Evolutionary conservation across 2,329 filamentous ascomycete species (phyloP).

Genomic region (Ophiosphaerella narmari): DNA sequence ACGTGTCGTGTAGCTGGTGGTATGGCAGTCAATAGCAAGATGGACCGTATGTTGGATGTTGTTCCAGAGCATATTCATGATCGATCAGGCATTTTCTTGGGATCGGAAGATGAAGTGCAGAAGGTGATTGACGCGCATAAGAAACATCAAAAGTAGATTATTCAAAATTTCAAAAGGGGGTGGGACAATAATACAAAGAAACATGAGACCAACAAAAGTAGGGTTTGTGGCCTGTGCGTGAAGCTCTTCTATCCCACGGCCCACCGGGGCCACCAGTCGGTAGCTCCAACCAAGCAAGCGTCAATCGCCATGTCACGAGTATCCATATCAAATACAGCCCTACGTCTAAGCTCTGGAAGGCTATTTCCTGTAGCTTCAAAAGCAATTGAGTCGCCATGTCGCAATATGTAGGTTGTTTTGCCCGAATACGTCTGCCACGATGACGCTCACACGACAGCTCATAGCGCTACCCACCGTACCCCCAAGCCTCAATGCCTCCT

Average conservation of each 20-base stretch:
- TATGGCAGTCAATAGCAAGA: slow-evolving; percentile 87
- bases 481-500: slow-evolving; percentile 12
- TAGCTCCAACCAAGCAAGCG: not conserved
- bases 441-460: slow-evolving; percentile 8
- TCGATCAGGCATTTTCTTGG: slow-evolving; percentile 92
- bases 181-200: not conserved
- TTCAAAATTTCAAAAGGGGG: not conserved
- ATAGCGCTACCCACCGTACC: slow-evolving; percentile 10
- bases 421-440: not conserved
- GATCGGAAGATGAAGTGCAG: slow-evolving; percentile 91
- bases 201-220: too few species aligned
- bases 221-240: slow-evolving; percentile 2
- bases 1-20: slow-evolving; percentile 70
- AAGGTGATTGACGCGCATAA: slow-evolving; percentile 88
- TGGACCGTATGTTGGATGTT: slow-evolving; percentile 87
- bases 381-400: slow-evolving; percentile 31
- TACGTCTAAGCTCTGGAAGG: slow-evolving; percentile 22
- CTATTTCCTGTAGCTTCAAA: slow-evolving; percentile 12
- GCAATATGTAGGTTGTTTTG: slow-evolving; percentile 26
- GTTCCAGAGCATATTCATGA: slow-evolving; percentile 94
- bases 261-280: not conserved
- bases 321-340: slow-evolving; percentile 26
- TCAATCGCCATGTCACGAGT: slow-evolving; percentile 31
- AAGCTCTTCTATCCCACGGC: not conserved
- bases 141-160: slow-evolving; percentile 49